A percentile compares a stretch with the other conserved stretches of the same genome.
These are phyloP conservation scores for Piedraia hortae DNA, from an alignment of 2,329 filamentous ascomycete genomes.

Conservation along the genomic window DNA sequence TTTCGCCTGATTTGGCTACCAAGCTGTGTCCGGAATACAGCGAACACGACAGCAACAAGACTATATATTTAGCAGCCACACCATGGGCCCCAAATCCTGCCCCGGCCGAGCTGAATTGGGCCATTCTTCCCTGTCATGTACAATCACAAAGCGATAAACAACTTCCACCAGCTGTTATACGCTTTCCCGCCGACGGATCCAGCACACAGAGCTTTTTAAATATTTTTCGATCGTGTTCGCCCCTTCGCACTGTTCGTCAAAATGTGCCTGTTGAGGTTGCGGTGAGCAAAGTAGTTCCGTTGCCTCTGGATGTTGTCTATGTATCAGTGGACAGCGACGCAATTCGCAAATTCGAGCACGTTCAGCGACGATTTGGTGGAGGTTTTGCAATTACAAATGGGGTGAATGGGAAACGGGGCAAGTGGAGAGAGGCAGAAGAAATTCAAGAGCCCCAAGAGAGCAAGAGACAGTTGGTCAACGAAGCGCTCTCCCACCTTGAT, in stretches of 20 bases:
- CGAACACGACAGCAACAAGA: slow-evolving; percentile 6
- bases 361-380: slow-evolving; percentile 56
- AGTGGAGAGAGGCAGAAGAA: slow-evolving; percentile 4
- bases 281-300: slow-evolving; percentile 50
- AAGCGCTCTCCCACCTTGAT: slow-evolving; percentile 42
- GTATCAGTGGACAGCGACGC: slow-evolving; percentile 63
- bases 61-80: slow-evolving; percentile 40
- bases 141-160: slow-evolving; percentile 24
- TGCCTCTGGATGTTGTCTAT: slow-evolving; percentile 62
- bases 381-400: slow-evolving; percentile 19
- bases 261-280: slow-evolving; percentile 61
- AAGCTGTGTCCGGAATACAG: slow-evolving; percentile 38
- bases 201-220: slow-evolving; percentile 57
- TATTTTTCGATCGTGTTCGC: slow-evolving; percentile 39
- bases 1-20: slow-evolving; percentile 63
- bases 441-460: slow-evolving; percentile 4
- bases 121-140: slow-evolving; percentile 46
- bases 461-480: slow-evolving; percentile 25
- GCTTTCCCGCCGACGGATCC: slow-evolving; percentile 44
- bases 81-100: slow-evolving; percentile 36
- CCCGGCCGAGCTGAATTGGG: slow-evolving; percentile 45
- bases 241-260: slow-evolving; percentile 45
- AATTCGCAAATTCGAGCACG: slow-evolving; percentile 51
- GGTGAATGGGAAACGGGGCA: slow-evolving; percentile 5
- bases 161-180: slow-evolving; percentile 48